phyloP scores from a whole-genome alignment of 306 rosid species.

The Morella rubra region DNA sequence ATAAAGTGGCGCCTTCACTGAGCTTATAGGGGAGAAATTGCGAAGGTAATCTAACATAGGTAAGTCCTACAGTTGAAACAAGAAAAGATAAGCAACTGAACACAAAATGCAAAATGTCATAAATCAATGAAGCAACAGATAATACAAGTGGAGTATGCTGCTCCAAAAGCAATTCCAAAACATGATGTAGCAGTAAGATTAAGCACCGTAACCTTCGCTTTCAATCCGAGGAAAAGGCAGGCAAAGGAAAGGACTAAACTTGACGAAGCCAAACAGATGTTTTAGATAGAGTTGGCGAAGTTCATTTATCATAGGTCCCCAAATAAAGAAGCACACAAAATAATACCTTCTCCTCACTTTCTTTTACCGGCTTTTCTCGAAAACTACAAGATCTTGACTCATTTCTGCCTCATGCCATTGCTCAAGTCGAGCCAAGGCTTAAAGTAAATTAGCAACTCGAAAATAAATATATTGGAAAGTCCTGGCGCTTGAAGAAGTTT shows the following conservation, averaged over 20 bases:
- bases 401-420: neutral
- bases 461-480: neutral
- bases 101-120: neutral
- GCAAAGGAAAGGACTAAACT: neutral
- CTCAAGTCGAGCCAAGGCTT: neutral
- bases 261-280: neutral
- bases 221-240: neutral
- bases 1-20: neutral
- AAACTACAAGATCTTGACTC: neutral
- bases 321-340: neutral
- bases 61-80: conserved; percentile 24
- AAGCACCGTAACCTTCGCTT: neutral
- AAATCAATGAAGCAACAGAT: neutral
- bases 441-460: neutral
- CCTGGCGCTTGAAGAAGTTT: neutral
- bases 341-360: too few relatives aligned
- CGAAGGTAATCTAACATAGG: conserved; percentile 21
- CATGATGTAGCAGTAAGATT: neutral
- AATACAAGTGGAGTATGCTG: neutral
- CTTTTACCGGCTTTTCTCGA: neutral
- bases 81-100: conserved; percentile 1
- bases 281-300: neutral
- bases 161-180: neutral
- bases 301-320: neutral
- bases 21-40: conserved; percentile 24